Conservation (phyloP, 129 eudicot genomes). For the Daucus carota region DNA sequence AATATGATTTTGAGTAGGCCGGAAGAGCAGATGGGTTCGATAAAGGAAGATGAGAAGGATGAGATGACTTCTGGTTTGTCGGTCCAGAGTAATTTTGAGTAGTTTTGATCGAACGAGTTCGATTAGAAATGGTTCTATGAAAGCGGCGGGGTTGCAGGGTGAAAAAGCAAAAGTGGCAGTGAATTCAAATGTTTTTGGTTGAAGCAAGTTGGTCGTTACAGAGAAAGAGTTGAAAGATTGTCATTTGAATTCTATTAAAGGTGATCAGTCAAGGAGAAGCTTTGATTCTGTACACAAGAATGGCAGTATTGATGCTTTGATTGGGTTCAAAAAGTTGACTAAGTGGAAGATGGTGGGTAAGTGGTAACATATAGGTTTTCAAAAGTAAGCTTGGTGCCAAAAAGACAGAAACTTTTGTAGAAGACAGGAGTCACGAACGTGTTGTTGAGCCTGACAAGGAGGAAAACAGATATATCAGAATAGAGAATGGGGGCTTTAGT, state of each 20-base stretch:
- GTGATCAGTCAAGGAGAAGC: slow-evolving; percentile 31
- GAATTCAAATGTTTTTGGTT: slow-evolving; percentile 30
- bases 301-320: slow-evolving; percentile 21
- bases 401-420: slow-evolving; percentile 18
- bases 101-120: slow-evolving; percentile 67
- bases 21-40: slow-evolving; percentile 56
- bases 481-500: slow-evolving; percentile 17
- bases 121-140: slow-evolving; percentile 42
- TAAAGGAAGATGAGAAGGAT: slow-evolving; percentile 52
- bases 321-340: slow-evolving; percentile 41
- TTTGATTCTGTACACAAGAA: slow-evolving; percentile 23
- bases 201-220: slow-evolving; percentile 57
- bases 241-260: slow-evolving; percentile 47
- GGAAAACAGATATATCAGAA: slow-evolving; percentile 26
- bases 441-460: slow-evolving; percentile 19
- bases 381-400: slow-evolving; percentile 29
- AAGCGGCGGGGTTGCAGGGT: slow-evolving; percentile 27
- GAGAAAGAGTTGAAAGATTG: slow-evolving; percentile 83
- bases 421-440: slow-evolving; percentile 11
- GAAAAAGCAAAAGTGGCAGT: slow-evolving; percentile 28
- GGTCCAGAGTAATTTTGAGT: slow-evolving; percentile 46
- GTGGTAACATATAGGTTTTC: slow-evolving; percentile 44
- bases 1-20: slow-evolving; percentile 42
- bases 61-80: slow-evolving; percentile 60
- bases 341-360: slow-evolving; percentile 61